Evolutionary conservation across 768 basidiomycete species (phyloP), one percentile per base, ranked within the genome.

Genomic region (Russula lepida): DNA sequence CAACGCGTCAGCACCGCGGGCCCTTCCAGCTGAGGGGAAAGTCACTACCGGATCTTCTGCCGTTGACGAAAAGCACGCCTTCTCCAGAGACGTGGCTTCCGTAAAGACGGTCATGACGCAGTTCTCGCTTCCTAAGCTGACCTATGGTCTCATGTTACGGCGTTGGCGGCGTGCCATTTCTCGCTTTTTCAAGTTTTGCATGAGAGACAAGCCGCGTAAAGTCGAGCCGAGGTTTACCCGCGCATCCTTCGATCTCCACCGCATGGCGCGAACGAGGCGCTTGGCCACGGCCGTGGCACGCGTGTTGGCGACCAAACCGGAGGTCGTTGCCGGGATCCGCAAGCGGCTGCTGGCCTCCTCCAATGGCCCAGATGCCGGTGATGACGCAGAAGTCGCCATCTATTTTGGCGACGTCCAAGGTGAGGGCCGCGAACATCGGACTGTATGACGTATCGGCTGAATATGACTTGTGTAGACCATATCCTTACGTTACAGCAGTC

Each of bases 321-420:
- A 94, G 70, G 88, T 98, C 7, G 78, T 95, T 33, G 79, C 85
- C 2, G 84, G 89, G 66, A 77, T 95, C 58, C 77, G 84, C 66
- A 95, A 95, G 71, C 77, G 94, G 19, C 77, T 92, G 1, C 71
- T 81, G 56, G 81, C 71, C 63, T 70, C 71, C 63, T 70, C 64
- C 32, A 72, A 70, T 6, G 71, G 70, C 53, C 69, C 71, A 43
- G 73, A 74, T 17, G 73, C 69, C 4, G 75, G 72, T 4, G 81
- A 84, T 17, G 81, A 84, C 54, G 71, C 79, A 23, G 90, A 92
- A 64, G 82, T 95, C 25, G 85, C 83, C 12, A 88, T 93, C 3
- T 92, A 95, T 70, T 82, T 95, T 75, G 91, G 90, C 25, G 94
- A 98, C 71, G 81, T 98, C 2, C 90, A 94, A 77, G 94, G 94